Evolutionary conservation across 2,329 filamentous ascomycete genomes (phyloP).

Genomic region (Venturia nashicola): DNA sequence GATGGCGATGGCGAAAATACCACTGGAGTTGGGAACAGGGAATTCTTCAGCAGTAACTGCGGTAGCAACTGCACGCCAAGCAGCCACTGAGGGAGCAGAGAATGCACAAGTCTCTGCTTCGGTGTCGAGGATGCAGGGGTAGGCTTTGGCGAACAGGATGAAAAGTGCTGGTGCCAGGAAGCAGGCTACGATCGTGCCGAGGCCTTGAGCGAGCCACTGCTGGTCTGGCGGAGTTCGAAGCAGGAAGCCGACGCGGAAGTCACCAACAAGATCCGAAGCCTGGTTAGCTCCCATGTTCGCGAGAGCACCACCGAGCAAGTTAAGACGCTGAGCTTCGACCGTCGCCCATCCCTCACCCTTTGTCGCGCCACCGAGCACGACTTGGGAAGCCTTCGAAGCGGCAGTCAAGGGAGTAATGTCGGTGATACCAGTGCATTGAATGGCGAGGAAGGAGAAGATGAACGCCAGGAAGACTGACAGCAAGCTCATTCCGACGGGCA

Average conservation of each 20-base stretch:
- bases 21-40: slow-evolving; percentile 41
- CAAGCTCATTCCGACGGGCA: slow-evolving; percentile 44
- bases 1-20: slow-evolving; percentile 47
- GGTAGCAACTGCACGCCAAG: slow-evolving; percentile 53
- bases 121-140: slow-evolving; percentile 49
- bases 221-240: slow-evolving; percentile 51
- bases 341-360: slow-evolving; percentile 38
- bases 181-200: slow-evolving; percentile 49
- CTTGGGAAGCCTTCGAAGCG: slow-evolving; percentile 55
- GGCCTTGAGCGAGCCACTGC: slow-evolving; percentile 54
- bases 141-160: slow-evolving; percentile 54
- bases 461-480: slow-evolving; percentile 45
- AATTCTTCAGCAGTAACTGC: slow-evolving; percentile 47
- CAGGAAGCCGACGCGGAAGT: slow-evolving; percentile 58
- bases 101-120: slow-evolving; percentile 45
- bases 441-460: slow-evolving; percentile 49
- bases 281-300: slow-evolving; percentile 32
- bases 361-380: slow-evolving; percentile 54
- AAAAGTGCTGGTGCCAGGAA: slow-evolving; percentile 57
- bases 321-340: slow-evolving; percentile 47
- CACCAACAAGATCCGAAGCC: slow-evolving; percentile 41
- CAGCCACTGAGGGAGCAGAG: slow-evolving; percentile 48
- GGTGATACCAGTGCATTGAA: slow-evolving; percentile 45
- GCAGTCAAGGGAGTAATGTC: slow-evolving; percentile 54
- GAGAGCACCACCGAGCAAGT: slow-evolving; percentile 48